Evolutionary conservation across 345 rosid species (phyloP).

Genomic region (Laguncularia racemosa): DNA sequence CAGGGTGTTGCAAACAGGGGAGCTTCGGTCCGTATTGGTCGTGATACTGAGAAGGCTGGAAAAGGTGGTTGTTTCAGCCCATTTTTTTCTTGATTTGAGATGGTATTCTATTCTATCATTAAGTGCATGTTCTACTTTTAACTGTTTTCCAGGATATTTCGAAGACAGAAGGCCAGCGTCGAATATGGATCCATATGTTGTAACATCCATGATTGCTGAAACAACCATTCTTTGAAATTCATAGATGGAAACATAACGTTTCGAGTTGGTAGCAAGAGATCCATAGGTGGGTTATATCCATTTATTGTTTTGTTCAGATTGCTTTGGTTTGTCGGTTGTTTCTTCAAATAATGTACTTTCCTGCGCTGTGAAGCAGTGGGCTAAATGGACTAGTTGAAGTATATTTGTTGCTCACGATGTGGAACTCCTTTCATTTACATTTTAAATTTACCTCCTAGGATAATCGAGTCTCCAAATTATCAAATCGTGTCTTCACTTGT

Average conservation of each 20-base stretch:
- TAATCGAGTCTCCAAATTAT: too few species aligned
- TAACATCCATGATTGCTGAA: conserved; percentile 81
- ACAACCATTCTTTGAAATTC: conserved; percentile 64
- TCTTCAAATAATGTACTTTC: too few species aligned
- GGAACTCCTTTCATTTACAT: too few species aligned
- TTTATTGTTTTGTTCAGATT: too few species aligned
- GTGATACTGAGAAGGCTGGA: conserved; percentile 65
- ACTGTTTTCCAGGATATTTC: conserved; percentile 44
- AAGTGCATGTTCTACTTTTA: neutral
- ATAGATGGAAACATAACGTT: conserved; percentile 7
- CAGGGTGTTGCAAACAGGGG: conserved; percentile 88
- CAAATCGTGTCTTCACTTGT: too few species aligned
- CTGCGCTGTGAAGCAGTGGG: too few species aligned
- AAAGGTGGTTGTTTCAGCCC: conserved; percentile 27
- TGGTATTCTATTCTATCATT: neutral
- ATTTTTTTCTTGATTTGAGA: neutral
- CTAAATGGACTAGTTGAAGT: too few species aligned
- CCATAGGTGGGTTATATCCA: too few species aligned
- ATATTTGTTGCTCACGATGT: too few species aligned
- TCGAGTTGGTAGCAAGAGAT: too few species aligned
- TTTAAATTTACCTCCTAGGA: too few species aligned
- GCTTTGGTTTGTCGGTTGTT: too few species aligned
- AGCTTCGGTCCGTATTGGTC: conserved; percentile 74
- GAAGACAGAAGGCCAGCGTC: conserved; percentile 90
- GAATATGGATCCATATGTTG: conserved; percentile 88